Percentiles rank a stretch among this genome's conserved stretches.
Evolutionary conservation across 2,329 filamentous ascomycete genomes (phyloP).

Genomic region (Trichoderma guizhouense): DNA sequence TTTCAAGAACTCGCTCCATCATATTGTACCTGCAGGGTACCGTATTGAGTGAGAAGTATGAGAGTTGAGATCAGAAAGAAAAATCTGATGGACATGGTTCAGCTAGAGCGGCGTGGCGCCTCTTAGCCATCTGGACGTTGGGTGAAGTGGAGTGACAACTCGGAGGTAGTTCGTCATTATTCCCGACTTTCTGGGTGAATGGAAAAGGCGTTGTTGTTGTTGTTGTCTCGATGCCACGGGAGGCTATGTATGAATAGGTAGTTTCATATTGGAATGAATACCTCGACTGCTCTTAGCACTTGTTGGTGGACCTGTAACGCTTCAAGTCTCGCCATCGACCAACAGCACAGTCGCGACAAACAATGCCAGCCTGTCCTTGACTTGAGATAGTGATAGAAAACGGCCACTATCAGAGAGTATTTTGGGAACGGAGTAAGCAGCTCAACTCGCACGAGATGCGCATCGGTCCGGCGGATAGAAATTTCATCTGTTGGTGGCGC

Average conservation of each 20-base stretch:
- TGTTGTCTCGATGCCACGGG: background rate
- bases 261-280: background rate
- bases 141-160: background rate
- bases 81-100: background rate
- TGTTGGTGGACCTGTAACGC: background rate
- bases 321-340: background rate
- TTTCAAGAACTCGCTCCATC: background rate
- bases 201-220: background rate
- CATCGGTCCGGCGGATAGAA: slow-evolving; percentile 10
- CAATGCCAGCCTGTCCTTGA: background rate
- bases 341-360: background rate
- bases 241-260: background rate
- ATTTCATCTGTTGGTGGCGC: slow-evolving; percentile 3
- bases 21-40: background rate
- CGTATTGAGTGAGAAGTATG: background rate
- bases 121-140: background rate
- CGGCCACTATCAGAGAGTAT: background rate
- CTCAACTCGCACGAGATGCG: slow-evolving; percentile 5
- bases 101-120: slow-evolving; percentile 1
- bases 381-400: background rate
- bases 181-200: background rate
- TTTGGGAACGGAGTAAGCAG: background rate
- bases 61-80: background rate
- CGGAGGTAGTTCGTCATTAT: background rate
- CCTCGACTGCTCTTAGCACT: background rate